Base-by-base conservation (phyloP, 2,329 filamentous ascomycete species). In the Cadophora sp. region DNA sequence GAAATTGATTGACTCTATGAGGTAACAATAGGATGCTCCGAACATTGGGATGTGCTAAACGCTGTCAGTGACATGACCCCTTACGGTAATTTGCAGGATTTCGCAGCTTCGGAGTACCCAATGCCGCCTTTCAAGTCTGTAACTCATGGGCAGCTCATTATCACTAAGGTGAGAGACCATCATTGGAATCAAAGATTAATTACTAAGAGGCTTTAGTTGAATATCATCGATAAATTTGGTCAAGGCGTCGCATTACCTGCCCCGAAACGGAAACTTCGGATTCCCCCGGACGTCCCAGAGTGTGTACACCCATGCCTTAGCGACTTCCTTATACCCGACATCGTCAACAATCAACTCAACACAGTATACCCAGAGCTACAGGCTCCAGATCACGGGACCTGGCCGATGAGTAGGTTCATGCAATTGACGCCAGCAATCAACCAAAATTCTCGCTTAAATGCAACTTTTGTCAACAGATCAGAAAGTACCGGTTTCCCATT, bases 151-250 rank as follows among this genome's bases (percentile, higher is more conserved):
- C 84, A 86, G 69, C 75, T 85, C 26, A 69, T 74, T 11, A 82
- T 84, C 69, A 77, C 77, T 1, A 83, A 48, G 43, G 43, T 48
- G 7, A 48, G n/a, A 6, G n/a, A 22, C 22, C 19, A 1, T 48
- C 43, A 22, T 11, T n/a, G 7, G 34, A 37, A 37, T 37, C 43
- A n/a, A n/a, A n/a, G 19, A 22, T 43, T 12, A 43, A 16, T 12
- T 16, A 11, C 8, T 19, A 14, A 48, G 8, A 22, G 4, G 5
- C 19, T 43, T 16, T 43, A 83, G 69, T 66, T 86, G 56, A 83
- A 83, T 71, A 77, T 85, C 56, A 74, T 85, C 8, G 27, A 85
- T 76, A 84, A 84, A 70, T 85, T 84, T 53, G 83, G 83, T 0
- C 83, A 84, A 61, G 75, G 75, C 6, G 67, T 83, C 16, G 56